These are phyloP conservation scores for Colletotrichum camelliae DNA, from an alignment of 2,329 filamentous ascomycete genomes.

Conservation along the genomic window DNA sequence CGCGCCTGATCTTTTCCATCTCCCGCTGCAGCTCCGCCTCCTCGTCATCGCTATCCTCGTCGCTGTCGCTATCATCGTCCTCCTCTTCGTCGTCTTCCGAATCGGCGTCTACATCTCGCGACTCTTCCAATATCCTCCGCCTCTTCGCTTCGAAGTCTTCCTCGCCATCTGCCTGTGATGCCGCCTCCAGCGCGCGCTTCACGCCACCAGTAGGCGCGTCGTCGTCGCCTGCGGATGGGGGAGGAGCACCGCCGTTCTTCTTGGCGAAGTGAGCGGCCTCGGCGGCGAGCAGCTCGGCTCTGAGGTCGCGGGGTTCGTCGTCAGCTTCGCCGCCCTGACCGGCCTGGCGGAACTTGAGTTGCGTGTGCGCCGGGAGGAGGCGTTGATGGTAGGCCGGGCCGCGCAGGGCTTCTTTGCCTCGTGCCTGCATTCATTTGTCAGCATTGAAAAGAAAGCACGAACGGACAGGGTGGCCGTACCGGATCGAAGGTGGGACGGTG, in stretches of 20 bases:
- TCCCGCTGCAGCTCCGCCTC: slow-evolving; percentile 91
- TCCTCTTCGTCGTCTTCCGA: slow-evolving; percentile 69
- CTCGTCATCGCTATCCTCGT: slow-evolving; percentile 79
- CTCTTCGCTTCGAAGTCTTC: slow-evolving; percentile 83
- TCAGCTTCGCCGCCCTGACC: slow-evolving; percentile 89
- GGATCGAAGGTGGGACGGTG: slow-evolving; percentile 96
- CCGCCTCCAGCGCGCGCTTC: slow-evolving; percentile 70
- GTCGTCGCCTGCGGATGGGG: slow-evolving; percentile 49
- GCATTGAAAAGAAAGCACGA: background rate
- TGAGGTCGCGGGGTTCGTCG: slow-evolving; percentile 73
- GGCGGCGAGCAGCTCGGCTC: slow-evolving; percentile 86
- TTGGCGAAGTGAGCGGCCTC: slow-evolving; percentile 90
- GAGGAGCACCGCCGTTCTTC: slow-evolving; percentile 68
- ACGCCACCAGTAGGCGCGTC: slow-evolving; percentile 41
- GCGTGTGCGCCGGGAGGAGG: slow-evolving; percentile 90
- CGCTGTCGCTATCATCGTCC: slow-evolving; percentile 53
- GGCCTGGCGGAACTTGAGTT: slow-evolving; percentile 85
- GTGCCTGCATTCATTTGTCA: slow-evolving; percentile 60
- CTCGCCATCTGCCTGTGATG: slow-evolving; percentile 46
- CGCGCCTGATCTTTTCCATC: slow-evolving; percentile 90
- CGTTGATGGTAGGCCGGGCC: slow-evolving; percentile 96
- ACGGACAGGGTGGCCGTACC: slow-evolving; percentile 51
- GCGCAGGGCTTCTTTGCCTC: slow-evolving; percentile 92
- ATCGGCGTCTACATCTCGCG: slow-evolving; percentile 83
- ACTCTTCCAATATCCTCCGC: slow-evolving; percentile 85